Evolutionary conservation across 331 rosid genomes (phyloP), one percentile per base, ranked within the genome.

Genomic region (Rosa hybrid): DNA sequence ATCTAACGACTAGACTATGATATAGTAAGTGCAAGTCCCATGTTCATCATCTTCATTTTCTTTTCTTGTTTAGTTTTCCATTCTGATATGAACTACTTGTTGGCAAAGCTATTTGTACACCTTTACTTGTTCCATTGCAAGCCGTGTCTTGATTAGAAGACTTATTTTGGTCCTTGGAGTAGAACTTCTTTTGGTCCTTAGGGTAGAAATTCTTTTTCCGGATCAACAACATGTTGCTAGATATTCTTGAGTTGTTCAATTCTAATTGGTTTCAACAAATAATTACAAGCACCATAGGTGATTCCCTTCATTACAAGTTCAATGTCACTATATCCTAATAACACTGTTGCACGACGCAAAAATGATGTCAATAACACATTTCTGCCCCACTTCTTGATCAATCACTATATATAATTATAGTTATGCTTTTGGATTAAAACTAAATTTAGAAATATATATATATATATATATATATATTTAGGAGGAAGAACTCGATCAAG

Each of bases 211-310:
- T 27, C 2, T 84, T 91, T 80, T 86, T 86, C 34, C 97, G 88
- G 17, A 94, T 34, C 5, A 34, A 34, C n/a, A 10, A 94, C 97
- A 72, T 94, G 98, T 56, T 91, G 98, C 98, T 97, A 94, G 64
- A 94, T 30, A 30, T 30, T 30, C 34, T 90, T 89, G 77, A 94
- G 94, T 90, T 92, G 91, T 84, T 90, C 95, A 23, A 90, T 81
- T 71, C 97, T 84, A 86, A 91, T n/a, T n/a, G n/a, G n/a, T n/a
- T n/a, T n/a, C 91, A 3, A 95, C 97, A n/a, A n/a, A 59, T 92
- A 94, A 89, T 27, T 27, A 27, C 30, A 27, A 27, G 30, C 30
- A 27, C 30, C 30, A 27, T 27, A 27, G 30, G 30, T 1, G 30
- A 27, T 27, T 27, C 30, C 30, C 30, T 27, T 27, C 30, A 27